phyloP scores from a whole-genome alignment of 2,329 filamentous ascomycete species.

The Colletotrichum magnum region DNA sequence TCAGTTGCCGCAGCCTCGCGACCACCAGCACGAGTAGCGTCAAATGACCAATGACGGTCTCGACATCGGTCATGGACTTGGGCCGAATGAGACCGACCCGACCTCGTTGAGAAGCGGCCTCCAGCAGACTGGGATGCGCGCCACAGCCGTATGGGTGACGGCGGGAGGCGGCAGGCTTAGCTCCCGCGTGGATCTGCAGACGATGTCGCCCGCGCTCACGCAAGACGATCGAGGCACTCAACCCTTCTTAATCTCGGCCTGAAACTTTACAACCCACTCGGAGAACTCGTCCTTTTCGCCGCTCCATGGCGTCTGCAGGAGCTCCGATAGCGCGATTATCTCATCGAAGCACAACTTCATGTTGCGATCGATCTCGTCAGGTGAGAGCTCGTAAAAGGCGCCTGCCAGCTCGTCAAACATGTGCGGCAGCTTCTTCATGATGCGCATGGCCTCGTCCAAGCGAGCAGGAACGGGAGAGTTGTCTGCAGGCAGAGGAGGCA shows the following conservation, averaged over 20 bases:
- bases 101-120: neutral
- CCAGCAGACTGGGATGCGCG: neutral
- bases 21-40: conserved; percentile 18
- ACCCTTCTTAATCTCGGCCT: conserved; percentile 64
- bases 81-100: neutral
- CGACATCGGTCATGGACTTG: conserved; percentile 4
- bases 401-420: conserved; percentile 79
- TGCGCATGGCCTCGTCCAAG: conserved; percentile 69
- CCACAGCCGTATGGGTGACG: conserved; percentile 14
- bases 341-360: conserved; percentile 73
- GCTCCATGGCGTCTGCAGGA: conserved; percentile 73
- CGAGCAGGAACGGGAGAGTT: conserved; percentile 52
- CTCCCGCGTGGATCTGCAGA: conserved; percentile 22
- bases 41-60: conserved; percentile 34
- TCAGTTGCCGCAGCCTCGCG: conserved; percentile 22
- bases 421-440: conserved; percentile 74
- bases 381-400: conserved; percentile 80
- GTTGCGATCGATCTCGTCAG: conserved; percentile 67
- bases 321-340: conserved; percentile 68
- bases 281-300: conserved; percentile 82
- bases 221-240: conserved; percentile 7
- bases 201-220: neutral
- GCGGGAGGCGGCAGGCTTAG: conserved; percentile 15
- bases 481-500: conserved; percentile 59
- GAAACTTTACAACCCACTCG: conserved; percentile 77